Conservation (phyloP, 108 stramenopile species). For the Fragilaria radians region DNA sequence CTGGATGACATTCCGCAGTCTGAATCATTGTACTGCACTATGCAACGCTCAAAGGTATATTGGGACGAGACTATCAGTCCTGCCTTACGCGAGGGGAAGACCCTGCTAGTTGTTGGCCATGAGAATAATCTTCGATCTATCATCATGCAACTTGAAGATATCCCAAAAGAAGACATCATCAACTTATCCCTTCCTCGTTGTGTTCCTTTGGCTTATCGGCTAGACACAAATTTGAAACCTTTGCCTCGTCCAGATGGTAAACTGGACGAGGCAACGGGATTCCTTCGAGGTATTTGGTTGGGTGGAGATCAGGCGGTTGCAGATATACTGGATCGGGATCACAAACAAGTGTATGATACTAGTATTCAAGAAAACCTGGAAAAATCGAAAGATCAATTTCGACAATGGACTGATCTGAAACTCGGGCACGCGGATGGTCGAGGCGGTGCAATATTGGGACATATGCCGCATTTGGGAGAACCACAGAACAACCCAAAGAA, state of each 20-base stretch:
- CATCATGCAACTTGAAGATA: slow-evolving; percentile 90
- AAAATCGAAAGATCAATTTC: slow-evolving; percentile 43
- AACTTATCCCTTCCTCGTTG: slow-evolving; percentile 86
- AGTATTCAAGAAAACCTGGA: slow-evolving; percentile 61
- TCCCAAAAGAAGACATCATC: slow-evolving; percentile 84
- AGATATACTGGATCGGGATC: slow-evolving; percentile 66
- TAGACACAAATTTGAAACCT: slow-evolving; percentile 79
- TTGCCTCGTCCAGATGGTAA: slow-evolving; percentile 57
- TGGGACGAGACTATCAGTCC: slow-evolving; percentile 89
- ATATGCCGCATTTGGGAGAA: background rate
- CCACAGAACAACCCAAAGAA: too few relatives aligned
- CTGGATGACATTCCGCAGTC: slow-evolving; percentile 50
- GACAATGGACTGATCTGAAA: slow-evolving; percentile 34
- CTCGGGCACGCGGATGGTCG: slow-evolving; percentile 3
- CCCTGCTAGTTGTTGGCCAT: slow-evolving; percentile 91
- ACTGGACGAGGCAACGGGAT: slow-evolving; percentile 74
- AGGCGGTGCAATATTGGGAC: background rate
- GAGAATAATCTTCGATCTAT: slow-evolving; percentile 94
- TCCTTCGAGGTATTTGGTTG: slow-evolving; percentile 71
- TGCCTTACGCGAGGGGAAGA: slow-evolving; percentile 75
- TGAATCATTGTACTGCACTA: slow-evolving; percentile 83
- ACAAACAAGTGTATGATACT: slow-evolving; percentile 80
- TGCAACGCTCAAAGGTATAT: slow-evolving; percentile 74
- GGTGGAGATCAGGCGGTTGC: slow-evolving; percentile 70
- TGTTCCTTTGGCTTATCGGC: slow-evolving; percentile 82